Conservation (phyloP, 1,139 yeast genomes). For the Ogataea hybrid region DNA sequence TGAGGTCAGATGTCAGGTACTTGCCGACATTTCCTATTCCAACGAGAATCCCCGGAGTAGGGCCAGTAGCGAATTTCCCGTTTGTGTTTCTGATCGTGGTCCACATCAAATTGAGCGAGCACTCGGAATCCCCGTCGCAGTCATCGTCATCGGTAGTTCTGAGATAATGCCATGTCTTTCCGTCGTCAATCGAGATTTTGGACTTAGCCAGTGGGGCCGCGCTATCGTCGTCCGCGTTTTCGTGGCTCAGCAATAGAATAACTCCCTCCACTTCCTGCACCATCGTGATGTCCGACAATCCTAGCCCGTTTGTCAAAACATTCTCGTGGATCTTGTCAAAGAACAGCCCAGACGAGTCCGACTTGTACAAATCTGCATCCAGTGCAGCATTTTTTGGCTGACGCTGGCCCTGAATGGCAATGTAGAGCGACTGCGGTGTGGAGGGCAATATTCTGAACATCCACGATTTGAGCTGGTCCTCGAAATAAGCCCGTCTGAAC, state of each 20-base stretch:
- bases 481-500: conserved; percentile 54
- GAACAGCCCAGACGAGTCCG: conserved; percentile 63
- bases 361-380: conserved; percentile 47
- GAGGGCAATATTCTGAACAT: conserved; percentile 55
- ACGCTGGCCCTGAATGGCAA: conserved; percentile 44
- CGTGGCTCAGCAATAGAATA: conserved; percentile 46
- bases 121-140: conserved; percentile 44
- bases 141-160: conserved; percentile 44
- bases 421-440: conserved; percentile 51
- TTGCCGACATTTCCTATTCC: conserved; percentile 57
- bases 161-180: conserved; percentile 51
- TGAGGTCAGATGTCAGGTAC: conserved; percentile 43
- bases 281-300: conserved; percentile 44
- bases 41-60: conserved; percentile 65
- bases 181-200: conserved; percentile 54
- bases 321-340: conserved; percentile 48
- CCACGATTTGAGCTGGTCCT: conserved; percentile 39
- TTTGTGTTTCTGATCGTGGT: conserved; percentile 52
- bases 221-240: neutral
- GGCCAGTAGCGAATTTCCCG: conserved; percentile 68
- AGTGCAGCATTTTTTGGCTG: conserved; percentile 21
- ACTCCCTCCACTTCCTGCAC: conserved; percentile 68
- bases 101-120: conserved; percentile 57
- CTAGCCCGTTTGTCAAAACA: conserved; percentile 40
- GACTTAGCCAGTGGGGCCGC: conserved; percentile 32